Percentiles rank a stretch among this genome's conserved stretches.
Evolutionary conservation across 2,329 filamentous ascomycete species (phyloP).

Genomic region (Calonectria ilicicola): DNA sequence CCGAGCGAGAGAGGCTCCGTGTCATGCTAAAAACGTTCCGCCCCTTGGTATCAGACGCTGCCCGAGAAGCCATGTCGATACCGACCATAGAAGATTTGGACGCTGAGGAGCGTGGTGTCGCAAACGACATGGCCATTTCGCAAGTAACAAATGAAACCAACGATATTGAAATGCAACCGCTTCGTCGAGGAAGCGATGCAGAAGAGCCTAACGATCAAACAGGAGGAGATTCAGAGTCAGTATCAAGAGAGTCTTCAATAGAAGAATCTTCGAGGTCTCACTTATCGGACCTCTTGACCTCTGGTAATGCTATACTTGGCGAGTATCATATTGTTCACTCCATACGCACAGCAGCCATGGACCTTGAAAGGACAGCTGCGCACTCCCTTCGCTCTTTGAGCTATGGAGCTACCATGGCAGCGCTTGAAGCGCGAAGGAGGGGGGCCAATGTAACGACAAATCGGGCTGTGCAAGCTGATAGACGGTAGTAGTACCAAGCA

Average conservation of each 20-base stretch:
- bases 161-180: slow-evolving; percentile 60
- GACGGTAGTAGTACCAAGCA: slow-evolving; percentile 27
- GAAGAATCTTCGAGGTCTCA: slow-evolving; percentile 51
- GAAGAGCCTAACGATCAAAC: slow-evolving; percentile 38
- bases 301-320: slow-evolving; percentile 66
- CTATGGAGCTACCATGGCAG: slow-evolving; percentile 66
- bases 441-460: slow-evolving; percentile 39
- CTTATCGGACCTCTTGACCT: slow-evolving; percentile 62
- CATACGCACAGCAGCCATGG: slow-evolving; percentile 59
- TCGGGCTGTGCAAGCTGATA: slow-evolving; percentile 35
- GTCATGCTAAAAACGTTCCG: slow-evolving; percentile 58
- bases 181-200: slow-evolving; percentile 36
- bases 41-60: slow-evolving; percentile 46
- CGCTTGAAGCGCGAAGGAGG: slow-evolving; percentile 59
- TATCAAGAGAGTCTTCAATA: slow-evolving; percentile 38
- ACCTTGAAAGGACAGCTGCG: slow-evolving; percentile 60
- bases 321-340: slow-evolving; percentile 66
- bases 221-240: slow-evolving; percentile 43
- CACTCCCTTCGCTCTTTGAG: slow-evolving; percentile 66
- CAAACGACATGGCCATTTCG: slow-evolving; percentile 53
- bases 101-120: slow-evolving; percentile 67
- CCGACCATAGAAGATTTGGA: slow-evolving; percentile 63
- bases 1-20: slow-evolving; percentile 69
- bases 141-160: slow-evolving; percentile 51
- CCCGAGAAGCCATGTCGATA: slow-evolving; percentile 39